These are phyloP conservation scores for Lablab purpureus DNA, from an alignment of 306 rosid genomes.

Conservation along the genomic window DNA sequence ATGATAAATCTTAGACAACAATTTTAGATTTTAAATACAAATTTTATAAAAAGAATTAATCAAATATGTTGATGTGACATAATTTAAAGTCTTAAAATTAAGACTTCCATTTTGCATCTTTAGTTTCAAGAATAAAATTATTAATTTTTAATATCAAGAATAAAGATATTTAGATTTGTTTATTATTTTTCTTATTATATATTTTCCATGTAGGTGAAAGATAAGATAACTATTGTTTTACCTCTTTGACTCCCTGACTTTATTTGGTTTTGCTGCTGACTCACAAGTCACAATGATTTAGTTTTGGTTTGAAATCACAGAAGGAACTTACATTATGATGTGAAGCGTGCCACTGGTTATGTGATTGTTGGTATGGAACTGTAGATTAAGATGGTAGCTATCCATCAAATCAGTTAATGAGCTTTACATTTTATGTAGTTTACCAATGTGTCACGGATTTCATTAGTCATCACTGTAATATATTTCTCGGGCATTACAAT, in stretches of 20 bases:
- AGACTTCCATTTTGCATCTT: too few species aligned
- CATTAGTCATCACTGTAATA: background rate
- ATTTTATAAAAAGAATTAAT: too few species aligned
- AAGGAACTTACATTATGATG: background rate
- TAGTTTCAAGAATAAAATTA: too few species aligned
- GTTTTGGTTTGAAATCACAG: background rate
- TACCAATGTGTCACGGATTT: background rate
- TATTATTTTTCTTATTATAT: too few species aligned
- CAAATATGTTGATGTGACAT: too few species aligned
- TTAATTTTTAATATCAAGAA: too few species aligned
- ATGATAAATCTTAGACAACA: too few species aligned
- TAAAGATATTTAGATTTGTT: too few species aligned
- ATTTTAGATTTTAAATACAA: too few species aligned
- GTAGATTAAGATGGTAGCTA: slow-evolving; percentile 13
- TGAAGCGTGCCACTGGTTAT: slow-evolving; percentile 17
- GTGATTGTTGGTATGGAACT: background rate
- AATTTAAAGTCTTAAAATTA: too few species aligned
- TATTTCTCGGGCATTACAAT: too few species aligned
- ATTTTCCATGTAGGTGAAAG: too few species aligned
- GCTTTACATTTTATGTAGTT: background rate
- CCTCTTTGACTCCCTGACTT: background rate
- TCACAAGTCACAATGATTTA: background rate
- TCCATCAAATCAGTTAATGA: slow-evolving; percentile 23
- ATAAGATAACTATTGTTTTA: background rate
- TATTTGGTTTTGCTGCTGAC: slow-evolving; percentile 1